phyloP scores from a whole-genome alignment of 192 early-diverging fungal genomes.

The Linnemannia zychae region DNA sequence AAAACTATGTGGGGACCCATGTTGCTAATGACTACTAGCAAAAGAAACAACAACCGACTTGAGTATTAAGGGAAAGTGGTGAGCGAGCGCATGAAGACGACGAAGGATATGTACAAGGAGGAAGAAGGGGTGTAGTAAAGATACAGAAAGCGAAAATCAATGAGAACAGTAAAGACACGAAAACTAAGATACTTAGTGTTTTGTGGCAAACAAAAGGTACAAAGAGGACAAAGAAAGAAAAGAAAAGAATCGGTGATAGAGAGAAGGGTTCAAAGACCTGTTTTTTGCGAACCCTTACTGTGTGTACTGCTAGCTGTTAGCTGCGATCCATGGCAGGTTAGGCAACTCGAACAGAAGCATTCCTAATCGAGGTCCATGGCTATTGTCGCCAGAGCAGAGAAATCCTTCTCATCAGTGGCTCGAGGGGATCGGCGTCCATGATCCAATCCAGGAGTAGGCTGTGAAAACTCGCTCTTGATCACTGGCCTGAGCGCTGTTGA shows the following conservation, averaged over 20 bases:
- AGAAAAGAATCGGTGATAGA: not conserved
- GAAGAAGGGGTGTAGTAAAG: not conserved
- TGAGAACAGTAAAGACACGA: not conserved
- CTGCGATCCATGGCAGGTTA: no score
- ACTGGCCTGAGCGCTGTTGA: not conserved
- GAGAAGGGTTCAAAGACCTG: not conserved
- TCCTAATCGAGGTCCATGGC: slow-evolving; percentile 37
- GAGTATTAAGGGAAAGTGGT: not conserved
- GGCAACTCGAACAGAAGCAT: no score
- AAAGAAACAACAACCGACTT: not conserved
- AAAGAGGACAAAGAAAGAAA: not conserved
- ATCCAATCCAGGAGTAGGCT: slow-evolving; percentile 27
- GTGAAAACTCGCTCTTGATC: slow-evolving; percentile 18
- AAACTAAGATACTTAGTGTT: not conserved
- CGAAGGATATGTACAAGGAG: not conserved
- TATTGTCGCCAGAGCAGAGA: not conserved
- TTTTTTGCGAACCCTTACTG: no score
- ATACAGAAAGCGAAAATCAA: slow-evolving; percentile 14
- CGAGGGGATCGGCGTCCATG: slow-evolving; percentile 33
- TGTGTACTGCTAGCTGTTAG: no score
- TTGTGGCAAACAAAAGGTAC: not conserved
- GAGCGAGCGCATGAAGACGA: no score
- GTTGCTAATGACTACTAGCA: not conserved
- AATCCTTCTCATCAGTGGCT: not conserved
- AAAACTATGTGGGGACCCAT: not conserved